Base-by-base conservation (phyloP, 202 grass and related monocot genomes). In the Panicum hallii region DNA sequence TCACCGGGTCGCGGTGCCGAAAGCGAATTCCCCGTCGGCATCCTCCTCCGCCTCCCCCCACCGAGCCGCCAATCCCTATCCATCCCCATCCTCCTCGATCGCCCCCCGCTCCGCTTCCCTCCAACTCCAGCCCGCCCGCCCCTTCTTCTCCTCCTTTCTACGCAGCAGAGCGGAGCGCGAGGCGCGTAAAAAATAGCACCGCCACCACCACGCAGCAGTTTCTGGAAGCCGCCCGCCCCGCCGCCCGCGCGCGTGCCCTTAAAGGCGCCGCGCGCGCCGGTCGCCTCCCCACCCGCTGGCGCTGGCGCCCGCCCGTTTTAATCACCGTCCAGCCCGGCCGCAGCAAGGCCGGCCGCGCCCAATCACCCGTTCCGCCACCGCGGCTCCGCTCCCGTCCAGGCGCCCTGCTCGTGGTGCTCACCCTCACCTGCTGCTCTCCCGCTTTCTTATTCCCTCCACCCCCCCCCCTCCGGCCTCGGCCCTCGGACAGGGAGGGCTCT, bases 181-280 rank as follows among this genome's bases (percentile, higher is more conserved):
- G 42, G 23, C 67, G 10, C 42, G 15, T 44, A 86, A 45, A 74
- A 86, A 83, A 53, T 4, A n/a, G 20, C 52, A n/a, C 52, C 14
- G 22, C 79, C 52, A 46, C 52, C 63, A 43, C 63, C 63, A 49
- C 42, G 48, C 71, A n/a, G 67, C 87, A 19, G 83, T 16, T 83
- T 74, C 88, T 66, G 56, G 72, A 82, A 65, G 82, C 41, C 57
- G 0, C 38, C 80, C 68, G 16, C 14, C 9, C 68, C 57, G 82
- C 41, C 57, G 0, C 38, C 80, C 68, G 16, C 14, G 14, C 68
- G 16, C 14, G 14, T 12, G 15, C 23, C 28, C 49, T 63, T 90
- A 41, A 90, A 90, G 80, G 67, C 84, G 79, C 52, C 82, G 81
- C 76, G 8, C 42, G 43, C 54, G 23, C 87, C 79, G 82, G 42